Conservation (phyloP, 2,329 filamentous ascomycete species). For the Pseudogymnoascus sp. region DNA sequence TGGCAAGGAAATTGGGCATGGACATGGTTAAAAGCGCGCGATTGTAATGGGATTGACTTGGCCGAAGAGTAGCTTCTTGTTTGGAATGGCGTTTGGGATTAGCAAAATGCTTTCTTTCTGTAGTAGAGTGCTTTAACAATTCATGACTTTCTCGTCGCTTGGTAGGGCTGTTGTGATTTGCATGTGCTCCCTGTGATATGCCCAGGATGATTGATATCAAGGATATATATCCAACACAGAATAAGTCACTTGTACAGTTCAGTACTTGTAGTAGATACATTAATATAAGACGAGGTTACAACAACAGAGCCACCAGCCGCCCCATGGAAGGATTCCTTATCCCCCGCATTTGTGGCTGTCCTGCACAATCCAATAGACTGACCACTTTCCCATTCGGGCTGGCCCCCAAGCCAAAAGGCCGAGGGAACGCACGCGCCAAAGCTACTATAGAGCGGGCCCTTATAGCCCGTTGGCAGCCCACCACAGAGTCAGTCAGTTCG, state of each 20-base stretch:
- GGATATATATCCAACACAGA: background rate
- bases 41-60: background rate
- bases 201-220: background rate
- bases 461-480: background rate
- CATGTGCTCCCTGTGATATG: background rate
- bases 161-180: background rate
- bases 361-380: background rate
- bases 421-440: background rate
- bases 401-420: background rate
- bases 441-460: background rate
- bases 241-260: background rate
- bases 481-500: background rate
- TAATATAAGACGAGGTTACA: background rate
- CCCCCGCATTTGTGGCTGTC: background rate
- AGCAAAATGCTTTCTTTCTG: background rate
- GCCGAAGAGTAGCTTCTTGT: background rate
- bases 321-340: background rate
- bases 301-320: background rate
- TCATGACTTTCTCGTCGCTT: background rate
- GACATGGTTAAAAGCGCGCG: background rate
- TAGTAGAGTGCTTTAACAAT: background rate
- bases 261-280: background rate
- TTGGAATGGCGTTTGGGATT: background rate
- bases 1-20: background rate
- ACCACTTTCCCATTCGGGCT: slow-evolving; percentile 4